Base-by-base conservation (phyloP, 2,329 filamentous ascomycete species). In the Sclerotinia spermophila region DNA sequence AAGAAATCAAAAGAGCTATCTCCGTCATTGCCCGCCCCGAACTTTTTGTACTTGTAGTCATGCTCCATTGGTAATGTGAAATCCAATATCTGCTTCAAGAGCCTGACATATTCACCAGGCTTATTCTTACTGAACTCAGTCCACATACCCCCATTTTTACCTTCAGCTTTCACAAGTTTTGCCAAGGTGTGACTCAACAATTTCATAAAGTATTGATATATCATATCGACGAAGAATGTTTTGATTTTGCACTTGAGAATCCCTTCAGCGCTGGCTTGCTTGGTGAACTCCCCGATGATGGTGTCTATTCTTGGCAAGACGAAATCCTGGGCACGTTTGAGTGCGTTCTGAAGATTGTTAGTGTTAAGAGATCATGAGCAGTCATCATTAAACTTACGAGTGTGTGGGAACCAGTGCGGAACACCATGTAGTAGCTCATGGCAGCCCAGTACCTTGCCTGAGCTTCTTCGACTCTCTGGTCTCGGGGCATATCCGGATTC, bases 231-330 rank as follows among this genome's bases (percentile, higher is more conserved):
- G 27, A 44, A 42, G 27, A 38, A 56, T 2, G 30, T 69, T 24
- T 48, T 45, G 19, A 66, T 27, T 19, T 69, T 33, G 30, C 68
- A 69, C 5, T 35, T n/a, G 10, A 65, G 35, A 19, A 56, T 35
- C 7, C 30, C 5, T 0, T 56, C 19, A 0, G 2, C 1, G 17
- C 66, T 30, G 8, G 44, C 68, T 45, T 69, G 60, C 13, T 64
- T 48, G 17, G 68, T 69, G 40, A 69, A 69, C 21, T 65, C 60
- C 2, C 11, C 21, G 17, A 69, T 45, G 24, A 69, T 58, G 30
- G 33, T 55, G n/a, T 56, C 48, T 10, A 69, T 56, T 24, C 60
- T 65, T 21, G 68, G 21, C 15, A 53, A 1, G 1, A 65, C 13
- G 33, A 53, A 56, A 7, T 30, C 61, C 15, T 58, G 48, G 6